These are phyloP conservation scores for Colletotrichum theobromicola DNA, from an alignment of 2,329 filamentous ascomycete genomes.

Conservation along the genomic window DNA sequence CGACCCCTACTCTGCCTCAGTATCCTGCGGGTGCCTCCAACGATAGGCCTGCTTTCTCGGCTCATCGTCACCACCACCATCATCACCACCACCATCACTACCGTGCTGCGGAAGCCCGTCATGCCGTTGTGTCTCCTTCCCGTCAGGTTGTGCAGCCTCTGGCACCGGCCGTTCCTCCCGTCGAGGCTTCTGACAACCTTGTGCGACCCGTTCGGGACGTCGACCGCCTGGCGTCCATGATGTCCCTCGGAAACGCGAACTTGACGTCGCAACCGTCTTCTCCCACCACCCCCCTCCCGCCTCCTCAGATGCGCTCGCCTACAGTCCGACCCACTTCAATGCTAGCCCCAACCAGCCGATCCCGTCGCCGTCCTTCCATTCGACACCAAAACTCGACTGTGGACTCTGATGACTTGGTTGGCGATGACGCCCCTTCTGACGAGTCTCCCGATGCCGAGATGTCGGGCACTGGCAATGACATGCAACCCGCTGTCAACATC, in stretches of 20 bases:
- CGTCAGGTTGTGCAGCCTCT: slow-evolving; percentile 68
- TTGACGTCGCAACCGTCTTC: slow-evolving; percentile 90
- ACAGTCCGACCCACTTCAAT: slow-evolving; percentile 59
- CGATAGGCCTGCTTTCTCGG: slow-evolving; percentile 69
- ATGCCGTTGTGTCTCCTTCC: slow-evolving; percentile 52
- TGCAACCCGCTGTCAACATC: slow-evolving; percentile 83
- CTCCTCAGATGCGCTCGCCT: slow-evolving; percentile 64
- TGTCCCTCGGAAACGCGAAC: slow-evolving; percentile 70
- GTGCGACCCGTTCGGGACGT: slow-evolving; percentile 81
- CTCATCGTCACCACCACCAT: slow-evolving; percentile 48
- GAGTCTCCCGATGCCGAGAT: slow-evolving; percentile 79
- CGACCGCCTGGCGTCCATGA: slow-evolving; percentile 85
- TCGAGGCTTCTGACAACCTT: slow-evolving; percentile 73
- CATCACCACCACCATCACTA: slow-evolving; percentile 59
- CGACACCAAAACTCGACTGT: slow-evolving; percentile 90
- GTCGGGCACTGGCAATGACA: slow-evolving; percentile 74
- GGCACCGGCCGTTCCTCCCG: slow-evolving; percentile 68
- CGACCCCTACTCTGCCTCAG: slow-evolving; percentile 61
- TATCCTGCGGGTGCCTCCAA: slow-evolving; percentile 74
- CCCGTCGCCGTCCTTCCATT: slow-evolving; percentile 80
- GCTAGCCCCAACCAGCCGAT: slow-evolving; percentile 57
- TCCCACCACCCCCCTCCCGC: slow-evolving; percentile 81
- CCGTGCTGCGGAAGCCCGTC: slow-evolving; percentile 56
- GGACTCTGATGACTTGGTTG: slow-evolving; percentile 85
- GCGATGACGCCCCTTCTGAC: slow-evolving; percentile 82